A percentile compares a stretch with the other conserved stretches of the same genome.
phyloP scores from a whole-genome alignment of 2,329 filamentous ascomycete genomes.

The Hymenoscyphus fraxineus region DNA sequence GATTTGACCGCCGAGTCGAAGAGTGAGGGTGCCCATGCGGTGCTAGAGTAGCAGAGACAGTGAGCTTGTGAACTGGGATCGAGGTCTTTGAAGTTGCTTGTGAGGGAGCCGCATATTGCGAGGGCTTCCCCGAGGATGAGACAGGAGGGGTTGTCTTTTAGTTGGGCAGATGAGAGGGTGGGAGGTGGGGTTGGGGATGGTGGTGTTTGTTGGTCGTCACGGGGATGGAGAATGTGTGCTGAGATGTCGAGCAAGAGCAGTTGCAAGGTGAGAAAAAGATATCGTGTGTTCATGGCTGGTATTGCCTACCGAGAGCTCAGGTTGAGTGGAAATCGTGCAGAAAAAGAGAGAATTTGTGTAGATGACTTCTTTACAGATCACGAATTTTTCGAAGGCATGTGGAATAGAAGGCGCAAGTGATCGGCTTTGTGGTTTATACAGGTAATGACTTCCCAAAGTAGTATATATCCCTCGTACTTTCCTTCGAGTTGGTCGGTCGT shows the following conservation, averaged over 20 bases:
- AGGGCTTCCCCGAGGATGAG: slow-evolving; percentile 22
- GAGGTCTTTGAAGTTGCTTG: slow-evolving; percentile 23
- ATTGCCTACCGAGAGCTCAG: background rate
- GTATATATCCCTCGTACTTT: background rate
- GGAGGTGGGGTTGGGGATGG: slow-evolving; percentile 1
- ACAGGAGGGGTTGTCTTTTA: slow-evolving; percentile 21
- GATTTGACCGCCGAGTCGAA: slow-evolving; percentile 26
- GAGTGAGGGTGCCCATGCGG: slow-evolving; percentile 22
- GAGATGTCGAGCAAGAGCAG: slow-evolving; percentile 5
- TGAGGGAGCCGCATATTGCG: slow-evolving; percentile 24
- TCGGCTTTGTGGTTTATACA: background rate
- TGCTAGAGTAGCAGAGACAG: slow-evolving; percentile 31
- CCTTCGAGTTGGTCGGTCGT: background rate
- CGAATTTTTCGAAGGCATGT: background rate
- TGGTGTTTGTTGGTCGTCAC: background rate
- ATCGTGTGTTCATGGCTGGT: slow-evolving; percentile 1
- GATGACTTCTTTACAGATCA: background rate
- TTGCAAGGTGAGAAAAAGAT: background rate
- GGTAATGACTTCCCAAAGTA: background rate
- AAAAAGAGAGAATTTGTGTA: background rate
- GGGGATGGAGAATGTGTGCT: background rate
- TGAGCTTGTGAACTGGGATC: slow-evolving; percentile 24
- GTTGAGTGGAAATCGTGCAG: background rate
- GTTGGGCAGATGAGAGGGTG: slow-evolving; percentile 1
- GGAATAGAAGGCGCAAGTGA: background rate